Conservation (phyloP, 352 stramenopile genomes). For the Pythium guiyangense region DNA sequence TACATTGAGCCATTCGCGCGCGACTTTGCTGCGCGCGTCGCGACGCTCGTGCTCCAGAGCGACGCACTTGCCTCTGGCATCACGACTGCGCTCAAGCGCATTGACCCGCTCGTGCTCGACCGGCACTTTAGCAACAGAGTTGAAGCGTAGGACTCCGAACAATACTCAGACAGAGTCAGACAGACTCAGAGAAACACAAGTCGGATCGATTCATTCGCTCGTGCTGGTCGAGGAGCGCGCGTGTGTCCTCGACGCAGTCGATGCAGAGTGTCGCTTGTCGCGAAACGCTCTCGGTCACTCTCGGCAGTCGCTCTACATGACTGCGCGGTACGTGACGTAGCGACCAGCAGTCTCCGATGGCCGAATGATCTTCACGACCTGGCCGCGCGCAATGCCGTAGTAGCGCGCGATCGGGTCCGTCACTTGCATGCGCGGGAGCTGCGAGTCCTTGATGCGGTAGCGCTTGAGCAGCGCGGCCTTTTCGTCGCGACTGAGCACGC, state of each 20-base stretch:
- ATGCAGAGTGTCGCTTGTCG: not conserved
- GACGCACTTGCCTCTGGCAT: conserved; percentile 14
- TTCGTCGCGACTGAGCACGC: conserved; percentile 95
- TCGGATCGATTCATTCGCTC: too few species aligned
- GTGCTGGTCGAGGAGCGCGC: too few species aligned
- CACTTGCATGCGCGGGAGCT: conserved; percentile 98
- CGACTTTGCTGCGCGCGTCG: conserved; percentile 35
- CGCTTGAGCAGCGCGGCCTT: conserved; percentile 97
- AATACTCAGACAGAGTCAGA: not conserved
- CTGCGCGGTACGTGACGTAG: conserved; percentile 99
- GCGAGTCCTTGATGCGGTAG: conserved; percentile 98
- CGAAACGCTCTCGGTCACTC: not conserved
- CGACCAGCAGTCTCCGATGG: conserved; percentile 98
- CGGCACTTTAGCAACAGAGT: conserved; percentile 21
- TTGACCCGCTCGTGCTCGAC: conserved; percentile 31
- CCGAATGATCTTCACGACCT: conserved; percentile 99
- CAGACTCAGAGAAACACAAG: not conserved
- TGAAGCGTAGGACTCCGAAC: not conserved
- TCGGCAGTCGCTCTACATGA: conserved; percentile 85
- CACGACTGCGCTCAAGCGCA: conserved; percentile 12
- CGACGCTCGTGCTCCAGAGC: conserved; percentile 22
- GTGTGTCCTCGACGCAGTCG: too few species aligned
- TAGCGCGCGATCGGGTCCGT: conserved; percentile 99
- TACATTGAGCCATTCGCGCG: conserved; percentile 33
- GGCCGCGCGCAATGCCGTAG: conserved; percentile 93